Conservation (phyloP, 805 yeast species). For the Saturnispora galanensis region DNA sequence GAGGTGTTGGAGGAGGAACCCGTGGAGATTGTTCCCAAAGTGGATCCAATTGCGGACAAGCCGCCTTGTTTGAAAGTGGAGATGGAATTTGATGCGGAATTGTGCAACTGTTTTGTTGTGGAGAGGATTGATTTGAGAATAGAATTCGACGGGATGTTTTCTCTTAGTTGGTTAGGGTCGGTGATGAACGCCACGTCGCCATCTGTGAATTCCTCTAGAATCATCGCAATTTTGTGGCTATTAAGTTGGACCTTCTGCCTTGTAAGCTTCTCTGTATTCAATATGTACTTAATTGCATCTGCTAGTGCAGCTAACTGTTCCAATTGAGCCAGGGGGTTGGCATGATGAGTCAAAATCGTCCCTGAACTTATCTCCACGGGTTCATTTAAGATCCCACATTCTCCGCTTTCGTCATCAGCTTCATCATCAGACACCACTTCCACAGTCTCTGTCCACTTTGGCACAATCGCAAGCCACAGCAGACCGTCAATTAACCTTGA, state of each 20-base stretch:
- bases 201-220: conserved; percentile 72
- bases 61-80: conserved; percentile 21
- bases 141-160: conserved; percentile 57
- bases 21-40: conserved; percentile 4
- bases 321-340: conserved; percentile 36
- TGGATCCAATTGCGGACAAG: conserved; percentile 7
- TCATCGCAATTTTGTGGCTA: conserved; percentile 56
- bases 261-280: conserved; percentile 39
- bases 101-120: conserved; percentile 27
- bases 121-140: conserved; percentile 43
- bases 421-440: conserved; percentile 26
- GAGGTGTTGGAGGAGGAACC: conserved; percentile 5
- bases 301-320: conserved; percentile 33
- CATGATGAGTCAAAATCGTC: not conserved
- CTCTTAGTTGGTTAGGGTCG: conserved; percentile 61
- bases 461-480: conserved; percentile 14
- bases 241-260: conserved; percentile 55
- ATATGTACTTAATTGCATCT: conserved; percentile 32
- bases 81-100: conserved; percentile 24
- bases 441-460: conserved; percentile 10
- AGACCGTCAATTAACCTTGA: conserved; percentile 22
- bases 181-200: conserved; percentile 65
- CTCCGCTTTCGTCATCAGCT: conserved; percentile 16
- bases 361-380: conserved; percentile 5
- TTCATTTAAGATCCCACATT: not conserved